phyloP scores from a whole-genome alignment of 78 protist genomes.

The Pelomyxa schiedti region DNA sequence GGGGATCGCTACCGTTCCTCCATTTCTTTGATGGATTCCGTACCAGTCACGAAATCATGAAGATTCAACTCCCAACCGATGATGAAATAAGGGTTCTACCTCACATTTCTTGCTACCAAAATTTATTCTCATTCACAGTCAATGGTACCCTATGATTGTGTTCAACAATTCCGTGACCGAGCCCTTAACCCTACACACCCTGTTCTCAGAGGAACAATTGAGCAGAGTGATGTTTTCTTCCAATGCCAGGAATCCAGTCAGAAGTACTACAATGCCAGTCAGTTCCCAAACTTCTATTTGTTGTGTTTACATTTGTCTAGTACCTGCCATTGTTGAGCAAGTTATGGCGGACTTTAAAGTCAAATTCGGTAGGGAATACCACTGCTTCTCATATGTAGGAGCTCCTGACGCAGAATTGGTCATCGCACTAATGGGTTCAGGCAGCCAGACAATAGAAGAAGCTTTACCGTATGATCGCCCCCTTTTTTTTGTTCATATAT shows the following conservation, averaged over 20 bases:
- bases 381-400: conserved; percentile 22
- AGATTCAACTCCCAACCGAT: conserved; percentile 13
- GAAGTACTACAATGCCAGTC: conserved; percentile 4
- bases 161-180: conserved; percentile 38
- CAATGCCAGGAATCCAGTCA: conserved; percentile 35
- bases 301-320: too few species aligned
- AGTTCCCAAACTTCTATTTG: too few species aligned
- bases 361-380: conserved; percentile 25
- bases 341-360: conserved; percentile 18
- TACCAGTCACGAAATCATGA: conserved; percentile 36
- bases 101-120: too few species aligned
- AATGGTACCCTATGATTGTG: conserved; percentile 7
- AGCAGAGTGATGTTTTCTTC: conserved; percentile 34
- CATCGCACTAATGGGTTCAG: conserved; percentile 49
- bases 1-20: conserved; percentile 38
- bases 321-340: conserved; percentile 37
- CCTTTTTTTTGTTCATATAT: too few species aligned
- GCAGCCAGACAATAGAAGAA: neutral
- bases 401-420: conserved; percentile 47
- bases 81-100: too few species aligned
- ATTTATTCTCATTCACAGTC: too few species aligned
- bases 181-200: conserved; percentile 51
- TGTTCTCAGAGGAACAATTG: conserved; percentile 27
- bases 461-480: too few species aligned
- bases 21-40: conserved; percentile 76